Evolutionary conservation across 1,284 basidiomycete genomes (phyloP).

Genomic region (Phlebopus sp.): DNA sequence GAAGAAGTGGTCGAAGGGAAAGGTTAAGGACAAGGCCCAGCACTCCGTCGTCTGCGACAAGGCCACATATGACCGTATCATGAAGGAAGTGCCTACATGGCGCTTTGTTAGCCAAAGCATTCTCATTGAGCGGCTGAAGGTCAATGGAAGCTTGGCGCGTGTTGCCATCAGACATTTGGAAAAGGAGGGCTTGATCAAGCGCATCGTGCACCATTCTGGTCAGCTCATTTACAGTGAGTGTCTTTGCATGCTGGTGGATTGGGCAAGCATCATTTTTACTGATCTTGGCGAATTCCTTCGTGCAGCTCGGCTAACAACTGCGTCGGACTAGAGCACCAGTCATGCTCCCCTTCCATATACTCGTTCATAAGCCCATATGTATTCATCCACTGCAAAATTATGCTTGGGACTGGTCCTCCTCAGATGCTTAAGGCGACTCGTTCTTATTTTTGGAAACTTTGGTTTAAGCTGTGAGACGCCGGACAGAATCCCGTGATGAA

Average conservation of each 20-base stretch:
- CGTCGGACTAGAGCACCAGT: conserved; percentile 51
- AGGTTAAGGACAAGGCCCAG: conserved; percentile 98
- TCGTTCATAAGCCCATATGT: conserved; percentile 45
- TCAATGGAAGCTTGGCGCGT: conserved; percentile 95
- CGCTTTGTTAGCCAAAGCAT: conserved; percentile 97
- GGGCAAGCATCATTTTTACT: background rate
- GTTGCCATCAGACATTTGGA: conserved; percentile 92
- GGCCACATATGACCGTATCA: conserved; percentile 88
- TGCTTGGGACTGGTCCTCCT: conserved; percentile 20
- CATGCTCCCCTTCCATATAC: conserved; percentile 34
- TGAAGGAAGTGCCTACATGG: conserved; percentile 99
- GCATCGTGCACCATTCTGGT: conserved; percentile 92
- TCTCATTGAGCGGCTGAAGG: conserved; percentile 95
- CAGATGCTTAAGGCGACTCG: background rate
- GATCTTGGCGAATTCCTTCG: conserved; percentile 10
- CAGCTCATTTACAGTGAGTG: conserved; percentile 92
- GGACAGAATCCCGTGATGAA: too few relatives aligned
- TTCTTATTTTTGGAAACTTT: too few relatives aligned
- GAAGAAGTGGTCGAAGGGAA: conserved; percentile 99
- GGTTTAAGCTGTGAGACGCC: too few relatives aligned
- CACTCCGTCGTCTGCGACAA: conserved; percentile 95
- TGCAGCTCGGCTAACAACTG: conserved; percentile 61
- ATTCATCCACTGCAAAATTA: conserved; percentile 36
- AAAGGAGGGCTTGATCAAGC: conserved; percentile 95
- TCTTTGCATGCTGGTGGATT: conserved; percentile 2